Base-by-base conservation (phyloP, 805 yeast species). In the Saturnispora quitensis region DNA sequence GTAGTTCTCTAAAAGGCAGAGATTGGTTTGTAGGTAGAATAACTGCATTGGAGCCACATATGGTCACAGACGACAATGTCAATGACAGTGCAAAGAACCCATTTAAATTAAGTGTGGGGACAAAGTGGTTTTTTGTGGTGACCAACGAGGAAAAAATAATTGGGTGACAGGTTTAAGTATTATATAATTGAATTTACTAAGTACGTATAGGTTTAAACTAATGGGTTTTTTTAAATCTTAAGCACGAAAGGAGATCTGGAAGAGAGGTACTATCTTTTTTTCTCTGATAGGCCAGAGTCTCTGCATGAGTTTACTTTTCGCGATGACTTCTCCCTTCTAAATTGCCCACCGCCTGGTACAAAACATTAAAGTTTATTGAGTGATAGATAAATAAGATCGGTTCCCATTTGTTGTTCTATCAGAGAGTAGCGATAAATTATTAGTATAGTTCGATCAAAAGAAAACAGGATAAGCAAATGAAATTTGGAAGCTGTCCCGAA, bases 11-110 rank as follows among this genome's bases (percentile, higher is more conserved):
- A 20, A 65, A 65, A 10, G 73, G 68, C 33, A 78, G 83, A 50
- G 97, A 90, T 57, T 91, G 96, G 91, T 74, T 90, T 61, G 82
- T 91, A 34, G 96, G 86, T 0, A 71, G 84, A 48, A 80, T 90
- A 15, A 59, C 71, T 9, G 67, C 65, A n/a, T 76, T 90, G 45
- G 80, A 78, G 53, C 77, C 78, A 57, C 72, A 73, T 45, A 60
- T 66, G 3, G 85, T 82, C 4, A 73, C 74, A 0, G 74, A 70
- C n/a, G 72, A 64, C 4, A 75, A 70, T 48, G 68, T 60, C 15
- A 59, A 61, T n/a, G 63, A 63, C 46, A 57, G 63, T 20, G 53
- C 50, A 5, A 70, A 70, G 24, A 88, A 86, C 61, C 93, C 95
- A 5, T 87, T 78, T 64, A 77, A 74, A 45, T 71, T 88, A 46